These are phyloP conservation scores for Posidonia australis DNA, from an alignment of 106 monocot species.

Conservation along the genomic window DNA sequence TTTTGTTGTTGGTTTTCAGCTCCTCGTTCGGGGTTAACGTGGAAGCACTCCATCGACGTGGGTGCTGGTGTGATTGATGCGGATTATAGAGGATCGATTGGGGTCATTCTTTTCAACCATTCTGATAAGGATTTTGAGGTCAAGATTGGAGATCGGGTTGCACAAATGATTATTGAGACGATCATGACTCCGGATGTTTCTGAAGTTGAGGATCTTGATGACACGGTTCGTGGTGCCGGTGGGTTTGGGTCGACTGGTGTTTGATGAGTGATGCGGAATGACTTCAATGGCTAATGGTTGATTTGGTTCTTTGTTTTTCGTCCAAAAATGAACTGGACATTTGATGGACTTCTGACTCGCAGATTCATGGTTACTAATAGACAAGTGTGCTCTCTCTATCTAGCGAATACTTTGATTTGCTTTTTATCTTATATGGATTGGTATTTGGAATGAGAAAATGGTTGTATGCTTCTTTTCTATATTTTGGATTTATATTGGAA, in stretches of 20 bases:
- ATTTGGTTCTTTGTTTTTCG: too few species aligned
- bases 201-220: constrained; percentile 54
- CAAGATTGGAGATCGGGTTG: constrained; percentile 58
- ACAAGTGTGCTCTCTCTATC: too few species aligned
- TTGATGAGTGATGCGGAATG: constrained; percentile 11
- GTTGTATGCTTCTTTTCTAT: too few species aligned
- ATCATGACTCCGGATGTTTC: constrained; percentile 58
- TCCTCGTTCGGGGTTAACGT: constrained; percentile 68
- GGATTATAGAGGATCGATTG: constrained; percentile 68
- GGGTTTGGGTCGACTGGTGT: constrained; percentile 86
- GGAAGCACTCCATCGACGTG: constrained; percentile 87
- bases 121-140: constrained; percentile 67
- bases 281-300: too few species aligned
- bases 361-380: too few species aligned
- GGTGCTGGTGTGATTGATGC: constrained; percentile 86
- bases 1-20: constrained; percentile 22
- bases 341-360: too few species aligned
- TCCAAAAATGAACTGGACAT: too few species aligned
- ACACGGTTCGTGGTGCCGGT: constrained; percentile 43
- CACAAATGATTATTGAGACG: constrained; percentile 69
- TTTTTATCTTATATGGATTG: too few species aligned
- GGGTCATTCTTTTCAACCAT: constrained; percentile 72
- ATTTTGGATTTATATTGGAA: too few species aligned
- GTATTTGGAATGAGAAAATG: too few species aligned
- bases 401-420: too few species aligned